A percentile compares a stretch with the other conserved stretches of the same genome.
Conservation (phyloP, 2,329 filamentous ascomycete genomes). For the Cladosporium sp. region DNA sequence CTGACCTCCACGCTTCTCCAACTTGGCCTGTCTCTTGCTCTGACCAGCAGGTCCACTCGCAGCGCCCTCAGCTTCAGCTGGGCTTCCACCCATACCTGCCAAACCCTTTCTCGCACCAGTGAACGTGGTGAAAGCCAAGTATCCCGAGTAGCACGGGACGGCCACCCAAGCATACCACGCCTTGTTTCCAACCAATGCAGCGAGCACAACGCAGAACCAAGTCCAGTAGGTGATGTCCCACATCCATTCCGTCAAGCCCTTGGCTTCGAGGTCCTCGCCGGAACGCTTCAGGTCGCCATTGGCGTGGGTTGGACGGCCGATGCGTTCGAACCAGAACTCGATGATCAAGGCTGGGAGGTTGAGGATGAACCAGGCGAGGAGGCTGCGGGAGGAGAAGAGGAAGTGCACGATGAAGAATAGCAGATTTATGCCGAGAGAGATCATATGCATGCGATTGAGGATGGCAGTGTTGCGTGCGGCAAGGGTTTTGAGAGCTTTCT, state of each 20-base stretch:
- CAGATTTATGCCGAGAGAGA: slow-evolving; percentile 66
- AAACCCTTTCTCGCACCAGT: slow-evolving; percentile 41
- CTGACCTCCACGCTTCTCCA: slow-evolving; percentile 51
- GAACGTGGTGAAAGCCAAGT: slow-evolving; percentile 44
- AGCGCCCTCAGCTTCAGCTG: not conserved
- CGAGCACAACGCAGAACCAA: slow-evolving; percentile 71
- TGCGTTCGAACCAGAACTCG: slow-evolving; percentile 79
- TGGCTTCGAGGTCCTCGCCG: slow-evolving; percentile 83
- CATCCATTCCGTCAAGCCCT: slow-evolving; percentile 94
- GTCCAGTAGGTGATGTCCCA: slow-evolving; percentile 97
- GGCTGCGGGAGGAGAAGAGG: slow-evolving; percentile 50
- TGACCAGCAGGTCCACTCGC: slow-evolving; percentile 19
- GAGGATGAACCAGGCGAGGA: slow-evolving; percentile 66
- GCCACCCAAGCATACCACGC: slow-evolving; percentile 61
- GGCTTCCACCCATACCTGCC: slow-evolving; percentile 34
- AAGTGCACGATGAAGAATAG: slow-evolving; percentile 72
- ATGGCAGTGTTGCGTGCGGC: slow-evolving; percentile 75
- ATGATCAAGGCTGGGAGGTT: slow-evolving; percentile 72
- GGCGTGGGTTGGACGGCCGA: slow-evolving; percentile 73
- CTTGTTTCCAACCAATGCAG: slow-evolving; percentile 75
- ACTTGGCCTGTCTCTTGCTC: slow-evolving; percentile 49
- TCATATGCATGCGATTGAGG: slow-evolving; percentile 77
- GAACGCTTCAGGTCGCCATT: slow-evolving; percentile 61
- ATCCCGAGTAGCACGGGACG: slow-evolving; percentile 46
- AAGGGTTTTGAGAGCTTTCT: slow-evolving; percentile 55